Evolutionary conservation across 768 basidiomycete species (phyloP).

Genomic region (Sporobolomyces phaffii): DNA sequence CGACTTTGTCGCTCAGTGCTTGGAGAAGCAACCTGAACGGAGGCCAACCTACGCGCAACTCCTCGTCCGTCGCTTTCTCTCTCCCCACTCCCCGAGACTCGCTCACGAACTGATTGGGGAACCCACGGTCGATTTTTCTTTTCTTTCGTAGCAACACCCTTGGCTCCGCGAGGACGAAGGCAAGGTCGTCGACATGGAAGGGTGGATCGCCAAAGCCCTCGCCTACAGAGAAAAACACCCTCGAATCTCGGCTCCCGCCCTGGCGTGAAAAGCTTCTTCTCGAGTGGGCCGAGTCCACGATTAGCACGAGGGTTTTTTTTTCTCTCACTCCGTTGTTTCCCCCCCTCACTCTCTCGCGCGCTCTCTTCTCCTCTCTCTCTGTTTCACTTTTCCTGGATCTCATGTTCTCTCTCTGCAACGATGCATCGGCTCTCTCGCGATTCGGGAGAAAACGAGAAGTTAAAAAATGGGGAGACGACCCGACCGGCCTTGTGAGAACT

Average conservation of each 20-base stretch:
- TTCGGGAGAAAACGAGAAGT: no score
- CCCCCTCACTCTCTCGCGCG: not conserved
- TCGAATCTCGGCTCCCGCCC: constrained; percentile 17
- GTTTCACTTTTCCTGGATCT: no score
- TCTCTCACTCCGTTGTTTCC: not conserved
- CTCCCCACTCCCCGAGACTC: no score
- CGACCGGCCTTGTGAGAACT: no score
- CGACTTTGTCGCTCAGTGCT: constrained; percentile 74
- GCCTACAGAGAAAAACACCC: constrained; percentile 33
- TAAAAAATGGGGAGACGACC: no score
- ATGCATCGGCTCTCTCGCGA: no score
- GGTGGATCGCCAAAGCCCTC: constrained; percentile 59
- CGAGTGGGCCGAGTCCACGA: no score
- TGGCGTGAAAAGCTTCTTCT: no score
- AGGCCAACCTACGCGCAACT: constrained; percentile 79
- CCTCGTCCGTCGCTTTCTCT: constrained; percentile 52
- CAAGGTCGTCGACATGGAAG: constrained; percentile 72
- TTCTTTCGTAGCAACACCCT: constrained; percentile 59
- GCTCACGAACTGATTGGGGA: no score
- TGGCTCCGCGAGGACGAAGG: constrained; percentile 62
- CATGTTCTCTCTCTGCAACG: no score
- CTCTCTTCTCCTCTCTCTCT: no score
- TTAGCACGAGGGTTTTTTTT: no score
- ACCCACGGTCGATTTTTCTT: not conserved
- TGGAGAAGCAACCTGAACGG: constrained; percentile 70